phyloP scores from a whole-genome alignment of 306 rosid genomes.

The Lagenaria siceraria region DNA sequence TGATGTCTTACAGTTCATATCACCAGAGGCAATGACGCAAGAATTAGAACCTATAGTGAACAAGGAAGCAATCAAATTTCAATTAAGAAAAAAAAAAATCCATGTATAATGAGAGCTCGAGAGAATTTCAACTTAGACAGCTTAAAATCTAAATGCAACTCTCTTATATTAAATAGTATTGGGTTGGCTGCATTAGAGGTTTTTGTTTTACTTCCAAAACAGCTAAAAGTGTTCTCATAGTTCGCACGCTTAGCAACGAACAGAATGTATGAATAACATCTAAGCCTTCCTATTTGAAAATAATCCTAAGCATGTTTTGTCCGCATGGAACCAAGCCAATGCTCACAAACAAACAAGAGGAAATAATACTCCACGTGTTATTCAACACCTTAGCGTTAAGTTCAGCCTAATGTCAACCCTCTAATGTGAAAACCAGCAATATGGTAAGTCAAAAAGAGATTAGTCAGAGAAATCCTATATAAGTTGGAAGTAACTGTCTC shows the following conservation, averaged over 20 bases:
- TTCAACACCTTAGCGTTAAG: neutral
- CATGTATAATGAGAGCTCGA: neutral
- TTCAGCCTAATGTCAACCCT: neutral
- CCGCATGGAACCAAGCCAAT: neutral
- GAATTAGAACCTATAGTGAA: neutral
- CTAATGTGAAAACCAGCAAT: neutral
- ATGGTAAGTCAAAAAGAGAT: neutral
- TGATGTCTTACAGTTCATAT: too few relatives aligned
- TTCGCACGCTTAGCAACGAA: neutral
- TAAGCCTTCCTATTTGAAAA: neutral
- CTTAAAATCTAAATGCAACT: neutral
- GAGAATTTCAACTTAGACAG: neutral
- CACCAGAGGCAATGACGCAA: neutral
- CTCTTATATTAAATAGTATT: neutral
- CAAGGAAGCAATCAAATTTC: neutral
- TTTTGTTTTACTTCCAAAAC: too few relatives aligned
- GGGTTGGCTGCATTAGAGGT: too few relatives aligned
- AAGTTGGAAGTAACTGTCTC: neutral
- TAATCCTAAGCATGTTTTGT: neutral
- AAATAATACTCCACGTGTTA: neutral
- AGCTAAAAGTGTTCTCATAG: neutral
- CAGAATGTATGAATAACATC: neutral
- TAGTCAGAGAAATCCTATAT: neutral
- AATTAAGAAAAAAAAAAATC: neutral
- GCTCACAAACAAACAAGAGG: neutral